Evolutionary conservation across 2,329 filamentous ascomycete species (phyloP).

Genomic region (Fusarium burgessii): DNA sequence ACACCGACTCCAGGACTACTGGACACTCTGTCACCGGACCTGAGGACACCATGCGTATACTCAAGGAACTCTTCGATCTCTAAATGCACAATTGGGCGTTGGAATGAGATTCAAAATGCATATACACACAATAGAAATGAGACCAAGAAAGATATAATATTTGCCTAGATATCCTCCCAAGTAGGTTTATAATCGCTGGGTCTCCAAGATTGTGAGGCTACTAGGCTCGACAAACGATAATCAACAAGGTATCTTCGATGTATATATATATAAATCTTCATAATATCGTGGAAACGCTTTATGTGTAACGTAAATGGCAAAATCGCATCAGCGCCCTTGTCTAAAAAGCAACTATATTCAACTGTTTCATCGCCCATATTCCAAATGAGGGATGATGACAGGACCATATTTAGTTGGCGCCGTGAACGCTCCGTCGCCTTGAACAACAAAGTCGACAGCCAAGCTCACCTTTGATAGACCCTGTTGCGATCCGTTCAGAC

Average conservation of each 20-base stretch:
- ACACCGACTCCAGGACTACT: slow-evolving; percentile 80
- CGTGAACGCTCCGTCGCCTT: slow-evolving; percentile 85
- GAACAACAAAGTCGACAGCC: slow-evolving; percentile 96
- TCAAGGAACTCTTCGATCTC: slow-evolving; percentile 85
- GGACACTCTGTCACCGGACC: slow-evolving; percentile 87
- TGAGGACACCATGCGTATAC: slow-evolving; percentile 81
- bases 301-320: slow-evolving; percentile 28
- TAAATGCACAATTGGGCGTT: slow-evolving; percentile 49
- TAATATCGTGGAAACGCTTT: slow-evolving; percentile 38
- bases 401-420: slow-evolving; percentile 95
- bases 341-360: background rate
- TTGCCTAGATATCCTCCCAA: background rate
- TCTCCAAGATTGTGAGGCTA: background rate
- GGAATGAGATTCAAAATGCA: slow-evolving; percentile 23
- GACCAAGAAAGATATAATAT: slow-evolving; percentile 29
- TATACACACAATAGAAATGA: slow-evolving; percentile 32
- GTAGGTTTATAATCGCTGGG: background rate
- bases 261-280: slow-evolving; percentile 32
- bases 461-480: slow-evolving; percentile 79
- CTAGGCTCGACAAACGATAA: slow-evolving; percentile 7
- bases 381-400: slow-evolving; percentile 90
- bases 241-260: slow-evolving; percentile 43
- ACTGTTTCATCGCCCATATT: slow-evolving; percentile 68
- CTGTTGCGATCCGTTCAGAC: slow-evolving; percentile 52
- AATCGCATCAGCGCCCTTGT: slow-evolving; percentile 1